These are phyloP conservation scores for Schizothecium vesticola DNA, from an alignment of 495 filamentous ascomycete species.

Conservation along the genomic window DNA sequence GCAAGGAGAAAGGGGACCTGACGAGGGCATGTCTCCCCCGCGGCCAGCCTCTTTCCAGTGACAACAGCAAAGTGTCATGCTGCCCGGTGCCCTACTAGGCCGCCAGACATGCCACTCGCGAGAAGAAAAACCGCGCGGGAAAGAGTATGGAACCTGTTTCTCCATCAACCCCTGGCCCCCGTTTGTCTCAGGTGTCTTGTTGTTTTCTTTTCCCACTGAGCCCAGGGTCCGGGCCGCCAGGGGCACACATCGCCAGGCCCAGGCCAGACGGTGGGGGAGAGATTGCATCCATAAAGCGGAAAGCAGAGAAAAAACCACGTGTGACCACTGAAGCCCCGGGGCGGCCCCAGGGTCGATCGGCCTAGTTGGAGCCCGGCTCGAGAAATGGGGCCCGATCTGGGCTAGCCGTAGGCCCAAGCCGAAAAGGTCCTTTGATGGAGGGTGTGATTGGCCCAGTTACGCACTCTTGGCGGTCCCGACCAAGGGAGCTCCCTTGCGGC, in stretches of 20 bases:
- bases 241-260: neutral
- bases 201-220: neutral
- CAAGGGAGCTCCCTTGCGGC: neutral
- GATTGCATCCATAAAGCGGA: neutral
- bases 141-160: neutral
- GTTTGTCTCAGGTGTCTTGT: neutral
- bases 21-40: neutral
- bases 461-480: neutral
- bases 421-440: neutral
- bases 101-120: neutral
- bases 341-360: conserved; percentile 9
- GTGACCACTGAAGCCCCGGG: neutral
- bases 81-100: neutral
- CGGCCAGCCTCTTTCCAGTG: neutral
- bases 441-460: conserved; percentile 26
- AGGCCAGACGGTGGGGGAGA: conserved; percentile 5
- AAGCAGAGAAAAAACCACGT: conserved; percentile 3
- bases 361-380: conserved; percentile 14
- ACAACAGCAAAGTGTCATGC: neutral
- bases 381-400: conserved; percentile 16
- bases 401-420: conserved; percentile 25
- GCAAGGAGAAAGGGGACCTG: neutral
- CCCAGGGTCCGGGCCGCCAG: neutral
- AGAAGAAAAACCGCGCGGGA: neutral
- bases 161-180: neutral